phyloP scores from a whole-genome alignment of 306 rosid species.

The Quercus rubra region DNA sequence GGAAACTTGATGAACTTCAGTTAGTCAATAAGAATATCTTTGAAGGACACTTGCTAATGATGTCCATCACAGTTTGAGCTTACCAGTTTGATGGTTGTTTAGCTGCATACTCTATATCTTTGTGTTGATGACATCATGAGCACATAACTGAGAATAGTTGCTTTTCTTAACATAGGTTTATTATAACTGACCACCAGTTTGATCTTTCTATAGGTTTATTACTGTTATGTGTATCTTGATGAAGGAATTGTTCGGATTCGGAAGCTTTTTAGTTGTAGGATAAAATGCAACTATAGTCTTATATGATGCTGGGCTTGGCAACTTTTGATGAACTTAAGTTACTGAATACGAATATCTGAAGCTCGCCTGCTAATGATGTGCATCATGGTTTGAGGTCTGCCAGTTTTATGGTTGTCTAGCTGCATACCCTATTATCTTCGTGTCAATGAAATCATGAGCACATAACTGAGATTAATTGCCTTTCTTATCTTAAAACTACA shows the following conservation, averaged over 20 bases:
- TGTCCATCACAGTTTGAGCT: neutral
- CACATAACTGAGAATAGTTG: neutral
- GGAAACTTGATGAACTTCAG: neutral
- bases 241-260: too few species aligned
- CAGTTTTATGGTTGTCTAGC: neutral
- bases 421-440: neutral
- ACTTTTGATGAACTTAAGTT: too few species aligned
- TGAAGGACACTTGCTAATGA: neutral
- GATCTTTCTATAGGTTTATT: neutral
- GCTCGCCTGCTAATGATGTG: too few species aligned
- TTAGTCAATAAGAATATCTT: constrained; percentile 1
- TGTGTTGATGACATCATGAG: neutral
- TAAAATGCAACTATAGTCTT: too few species aligned
- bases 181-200: too few species aligned
- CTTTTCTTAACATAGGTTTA: too few species aligned
- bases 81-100: neutral
- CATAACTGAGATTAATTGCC: neutral
- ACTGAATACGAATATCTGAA: too few species aligned
- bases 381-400: neutral
- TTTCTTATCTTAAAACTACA: neutral
- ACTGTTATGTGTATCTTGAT: too few species aligned
- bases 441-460: neutral
- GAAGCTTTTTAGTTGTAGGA: too few species aligned
- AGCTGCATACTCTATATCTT: neutral
- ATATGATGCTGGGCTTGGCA: too few species aligned